Conservation (phyloP, 495 filamentous ascomycete genomes). For the Ramalina intermedia region DNA sequence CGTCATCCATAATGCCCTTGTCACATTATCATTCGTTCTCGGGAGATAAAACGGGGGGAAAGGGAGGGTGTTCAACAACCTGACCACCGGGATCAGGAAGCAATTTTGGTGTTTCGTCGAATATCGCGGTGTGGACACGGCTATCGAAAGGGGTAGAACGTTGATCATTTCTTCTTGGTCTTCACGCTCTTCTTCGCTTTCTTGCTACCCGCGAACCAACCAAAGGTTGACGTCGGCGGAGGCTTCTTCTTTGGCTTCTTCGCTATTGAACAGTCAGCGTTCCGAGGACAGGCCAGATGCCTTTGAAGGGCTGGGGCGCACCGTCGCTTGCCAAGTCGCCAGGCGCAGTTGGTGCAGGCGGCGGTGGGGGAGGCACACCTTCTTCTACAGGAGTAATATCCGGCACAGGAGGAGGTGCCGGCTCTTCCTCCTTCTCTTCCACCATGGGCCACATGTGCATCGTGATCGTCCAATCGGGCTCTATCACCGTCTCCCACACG, state of each 20-base stretch:
- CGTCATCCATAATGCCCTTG: no score
- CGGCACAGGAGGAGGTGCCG: conserved; percentile 19
- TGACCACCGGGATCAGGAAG: no score
- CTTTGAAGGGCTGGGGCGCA: conserved; percentile 2
- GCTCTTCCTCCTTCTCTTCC: conserved; percentile 35
- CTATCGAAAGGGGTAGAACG: neutral
- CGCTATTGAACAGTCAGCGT: conserved; percentile 1
- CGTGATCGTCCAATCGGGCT: conserved; percentile 78
- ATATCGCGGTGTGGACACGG: no score
- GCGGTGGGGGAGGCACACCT: conserved; percentile 15
- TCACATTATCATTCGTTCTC: no score
- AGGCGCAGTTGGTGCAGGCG: conserved; percentile 11
- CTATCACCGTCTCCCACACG: conserved; percentile 72
- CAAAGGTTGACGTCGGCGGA: conserved; percentile 1
- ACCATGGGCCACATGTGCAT: conserved; percentile 98
- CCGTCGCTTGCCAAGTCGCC: conserved; percentile 1
- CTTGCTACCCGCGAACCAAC: conserved; percentile 10
- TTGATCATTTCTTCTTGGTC: conserved; percentile 8
- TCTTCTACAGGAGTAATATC: conserved; percentile 14
- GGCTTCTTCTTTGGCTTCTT: conserved; percentile 10
- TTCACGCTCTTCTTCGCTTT: conserved; percentile 7
- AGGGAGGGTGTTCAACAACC: no score
- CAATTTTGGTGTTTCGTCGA: no score
- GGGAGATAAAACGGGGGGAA: no score
- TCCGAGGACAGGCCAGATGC: neutral